A percentile compares a stretch with the other conserved stretches of the same genome.
phyloP scores from a whole-genome alignment of 2,329 filamentous ascomycete species.

The Ophiostoma tasmaniense region DNA sequence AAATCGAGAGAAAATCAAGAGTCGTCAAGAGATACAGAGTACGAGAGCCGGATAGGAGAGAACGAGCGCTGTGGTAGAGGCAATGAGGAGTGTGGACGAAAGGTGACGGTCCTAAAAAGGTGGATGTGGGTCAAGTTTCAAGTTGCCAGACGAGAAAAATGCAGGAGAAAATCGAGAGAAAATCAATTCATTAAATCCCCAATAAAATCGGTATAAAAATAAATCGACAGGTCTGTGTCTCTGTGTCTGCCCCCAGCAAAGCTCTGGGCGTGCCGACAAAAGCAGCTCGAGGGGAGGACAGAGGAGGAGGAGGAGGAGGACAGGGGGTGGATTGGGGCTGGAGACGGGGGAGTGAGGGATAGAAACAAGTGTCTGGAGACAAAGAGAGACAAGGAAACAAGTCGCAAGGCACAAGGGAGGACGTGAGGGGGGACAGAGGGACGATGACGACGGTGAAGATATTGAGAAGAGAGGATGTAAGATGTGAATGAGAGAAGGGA shows the following conservation, averaged over 20 bases:
- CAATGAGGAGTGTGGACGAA: neutral
- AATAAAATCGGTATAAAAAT: conserved; percentile 3
- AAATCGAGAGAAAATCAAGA: neutral
- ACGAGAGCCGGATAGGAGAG: neutral
- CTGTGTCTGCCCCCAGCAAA: conserved; percentile 1
- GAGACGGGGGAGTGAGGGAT: neutral
- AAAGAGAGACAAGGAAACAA: neutral
- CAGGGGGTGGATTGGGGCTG: neutral
- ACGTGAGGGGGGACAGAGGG: neutral
- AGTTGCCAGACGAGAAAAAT: conserved; percentile 10
- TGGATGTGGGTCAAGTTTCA: conserved; percentile 16
- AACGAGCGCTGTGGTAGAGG: neutral
- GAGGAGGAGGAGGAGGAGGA: neutral
- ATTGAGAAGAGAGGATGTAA: neutral
- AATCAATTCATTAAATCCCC: neutral
- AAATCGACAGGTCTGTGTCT: neutral
- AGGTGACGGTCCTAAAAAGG: conserved; percentile 13
- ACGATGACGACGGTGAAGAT: neutral
- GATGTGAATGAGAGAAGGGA: neutral
- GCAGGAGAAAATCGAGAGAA: neutral
- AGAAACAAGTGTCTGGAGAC: neutral
- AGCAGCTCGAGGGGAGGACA: neutral
- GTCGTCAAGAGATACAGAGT: neutral
- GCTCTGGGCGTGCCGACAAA: conserved; percentile 10
- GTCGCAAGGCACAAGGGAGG: neutral